A percentile compares a stretch with the other conserved stretches of the same genome.
These are phyloP conservation scores for Epichloe glyceriae DNA, from an alignment of 2,329 filamentous ascomycete genomes.

Conservation along the genomic window DNA sequence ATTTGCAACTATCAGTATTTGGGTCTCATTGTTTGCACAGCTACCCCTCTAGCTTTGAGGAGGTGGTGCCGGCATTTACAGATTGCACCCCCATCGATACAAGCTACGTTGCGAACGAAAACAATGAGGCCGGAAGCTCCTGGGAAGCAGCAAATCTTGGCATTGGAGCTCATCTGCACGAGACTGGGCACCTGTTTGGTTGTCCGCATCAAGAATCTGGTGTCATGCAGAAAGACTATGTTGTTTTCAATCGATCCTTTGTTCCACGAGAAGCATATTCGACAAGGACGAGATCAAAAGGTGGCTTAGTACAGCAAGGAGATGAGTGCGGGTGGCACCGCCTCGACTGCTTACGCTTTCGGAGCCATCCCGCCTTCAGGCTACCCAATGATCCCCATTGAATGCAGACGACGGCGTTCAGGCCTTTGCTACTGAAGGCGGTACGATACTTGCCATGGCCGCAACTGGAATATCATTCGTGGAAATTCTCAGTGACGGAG, in stretches of 20 bases:
- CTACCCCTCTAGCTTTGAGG: constrained; percentile 79
- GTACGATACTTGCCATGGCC: constrained; percentile 64
- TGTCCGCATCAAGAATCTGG: constrained; percentile 81
- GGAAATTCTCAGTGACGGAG: constrained; percentile 70
- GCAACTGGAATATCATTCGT: constrained; percentile 73
- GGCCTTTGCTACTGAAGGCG: constrained; percentile 71
- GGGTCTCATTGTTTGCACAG: constrained; percentile 86
- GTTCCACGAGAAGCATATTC: constrained; percentile 71
- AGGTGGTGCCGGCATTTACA: constrained; percentile 76
- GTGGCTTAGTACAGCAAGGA: constrained; percentile 56
- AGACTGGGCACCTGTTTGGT: constrained; percentile 80
- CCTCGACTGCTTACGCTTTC: constrained; percentile 77
- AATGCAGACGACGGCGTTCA: constrained; percentile 65
- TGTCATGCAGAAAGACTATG: constrained; percentile 86
- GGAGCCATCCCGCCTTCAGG: constrained; percentile 79
- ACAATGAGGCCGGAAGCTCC: constrained; percentile 72
- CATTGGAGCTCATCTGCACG: constrained; percentile 85
- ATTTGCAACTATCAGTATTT: constrained; percentile 74
- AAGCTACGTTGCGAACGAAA: constrained; percentile 69
- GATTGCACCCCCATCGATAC: constrained; percentile 86
- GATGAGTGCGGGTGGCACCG: constrained; percentile 91
- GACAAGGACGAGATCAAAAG: constrained; percentile 73
- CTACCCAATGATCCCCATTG: constrained; percentile 59
- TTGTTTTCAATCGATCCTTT: constrained; percentile 73
- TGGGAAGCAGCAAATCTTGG: constrained; percentile 95